Base-by-base conservation (phyloP, 2,329 filamentous ascomycete species). In the Penicillium sp. region DNA sequence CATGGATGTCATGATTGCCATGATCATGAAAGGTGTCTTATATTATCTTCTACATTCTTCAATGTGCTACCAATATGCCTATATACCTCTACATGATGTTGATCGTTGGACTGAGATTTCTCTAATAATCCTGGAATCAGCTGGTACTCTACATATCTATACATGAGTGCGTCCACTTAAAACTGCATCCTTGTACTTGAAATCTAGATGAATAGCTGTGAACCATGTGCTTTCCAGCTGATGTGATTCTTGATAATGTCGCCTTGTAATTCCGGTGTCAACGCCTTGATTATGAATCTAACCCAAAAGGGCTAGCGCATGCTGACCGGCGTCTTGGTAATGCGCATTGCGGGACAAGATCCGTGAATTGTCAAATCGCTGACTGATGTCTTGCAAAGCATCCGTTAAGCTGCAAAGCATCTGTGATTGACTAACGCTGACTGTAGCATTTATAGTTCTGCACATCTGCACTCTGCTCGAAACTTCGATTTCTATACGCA, bases 321-420 rank as follows among this genome's bases (percentile, higher is more conserved):
- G 70, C 69, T 72, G 67, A 72, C 69, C 10, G 37, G 45, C 26
- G 50, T 62, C 58, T 72, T 72, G 56, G 58, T 70, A 60, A 67
- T 62, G 31, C 31, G 29, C 25, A 13, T 10, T 21, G 25, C 31
- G 26, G 19, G 31, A 26, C 25, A 35, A 23, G 58, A 60, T 61
- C 52, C 44, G 39, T 37, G 25, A n/a, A n/a, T 13, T 23, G 23
- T 39, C 43, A 21, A 44, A 11, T 23, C 11, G 66, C 63, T 68
- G 65, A 68, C 65, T 64, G 66, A 67, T 67, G 51, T 58, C 61
- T 67, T 65, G 58, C 55, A 63, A 66, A 65, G 62, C 62, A 62
- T 47, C 53, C 26, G 50, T 42, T 44, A 44, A 35, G 47, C 21
- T 50, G 23, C 19, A 19, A 8, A 9, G 6, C 8, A 27, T 7